Percentiles rank a stretch among this genome's conserved stretches.
Evolutionary conservation across 2,329 filamentous ascomycete genomes (phyloP).

Genomic region (Colletotrichum spinosum): DNA sequence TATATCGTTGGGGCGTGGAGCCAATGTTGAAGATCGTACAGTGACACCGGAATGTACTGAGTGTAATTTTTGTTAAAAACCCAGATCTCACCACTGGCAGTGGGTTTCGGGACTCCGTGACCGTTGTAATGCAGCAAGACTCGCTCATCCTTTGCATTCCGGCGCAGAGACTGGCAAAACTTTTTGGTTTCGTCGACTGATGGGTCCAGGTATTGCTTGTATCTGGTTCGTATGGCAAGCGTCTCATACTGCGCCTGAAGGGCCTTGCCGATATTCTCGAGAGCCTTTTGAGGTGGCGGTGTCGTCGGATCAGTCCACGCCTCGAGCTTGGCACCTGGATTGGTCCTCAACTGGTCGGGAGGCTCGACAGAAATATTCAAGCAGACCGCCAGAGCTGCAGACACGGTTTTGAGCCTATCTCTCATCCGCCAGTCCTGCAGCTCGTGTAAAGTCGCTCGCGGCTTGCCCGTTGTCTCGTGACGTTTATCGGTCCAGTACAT

Average conservation of each 20-base stretch:
- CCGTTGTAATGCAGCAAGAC: constrained; percentile 99
- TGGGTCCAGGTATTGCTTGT: constrained; percentile 96
- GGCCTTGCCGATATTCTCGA: constrained; percentile 95
- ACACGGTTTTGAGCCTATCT: constrained; percentile 95
- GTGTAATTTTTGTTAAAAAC: constrained; percentile 99
- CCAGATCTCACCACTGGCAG: constrained; percentile 96
- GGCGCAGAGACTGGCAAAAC: constrained; percentile 88
- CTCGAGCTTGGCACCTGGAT: constrained; percentile 91
- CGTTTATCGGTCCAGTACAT: constrained; percentile 99
- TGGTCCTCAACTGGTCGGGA: constrained; percentile 96
- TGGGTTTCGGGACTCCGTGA: constrained; percentile 95
- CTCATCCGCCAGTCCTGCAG: constrained; percentile 98
- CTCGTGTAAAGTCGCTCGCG: constrained; percentile 73
- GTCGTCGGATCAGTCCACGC: constrained; percentile 95
- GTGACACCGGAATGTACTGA: constrained; percentile 95
- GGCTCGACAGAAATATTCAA: constrained; percentile 98
- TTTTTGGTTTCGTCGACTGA: constrained; percentile 98
- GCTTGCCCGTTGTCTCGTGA: constrained; percentile 92
- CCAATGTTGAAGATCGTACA: constrained; percentile 97
- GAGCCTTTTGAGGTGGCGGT: constrained; percentile 82
- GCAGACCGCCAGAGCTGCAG: constrained; percentile 92
- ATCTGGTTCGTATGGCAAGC: constrained; percentile 92
- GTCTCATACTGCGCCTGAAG: constrained; percentile 98
- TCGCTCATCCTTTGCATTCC: constrained; percentile 95
- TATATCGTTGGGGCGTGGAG: constrained; percentile 95